phyloP scores from a whole-genome alignment of 192 early-diverging fungal species.

The Neocallimastix lanati region DNA sequence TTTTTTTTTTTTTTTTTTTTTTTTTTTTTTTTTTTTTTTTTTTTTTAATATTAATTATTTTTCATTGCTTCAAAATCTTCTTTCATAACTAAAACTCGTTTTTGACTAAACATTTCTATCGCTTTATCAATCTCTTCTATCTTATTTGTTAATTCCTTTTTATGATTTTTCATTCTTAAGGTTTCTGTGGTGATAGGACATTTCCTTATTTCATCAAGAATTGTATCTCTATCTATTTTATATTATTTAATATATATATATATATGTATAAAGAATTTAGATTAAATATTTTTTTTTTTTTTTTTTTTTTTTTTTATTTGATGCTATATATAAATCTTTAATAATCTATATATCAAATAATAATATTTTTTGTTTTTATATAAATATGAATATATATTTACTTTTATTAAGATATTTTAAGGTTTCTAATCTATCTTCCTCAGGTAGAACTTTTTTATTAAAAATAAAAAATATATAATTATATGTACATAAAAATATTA shows the following conservation, averaged over 20 bases:
- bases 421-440: neutral
- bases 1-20: no score
- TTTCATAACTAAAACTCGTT: neutral
- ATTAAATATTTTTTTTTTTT: no score
- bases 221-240: neutral
- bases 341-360: no score
- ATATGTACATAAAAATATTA: no score
- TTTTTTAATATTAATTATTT: neutral
- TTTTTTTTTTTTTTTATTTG: no score
- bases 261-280: no score
- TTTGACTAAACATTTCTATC: neutral
- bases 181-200: neutral
- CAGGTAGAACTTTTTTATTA: neutral
- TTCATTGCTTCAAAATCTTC: neutral
- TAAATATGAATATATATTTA: neutral
- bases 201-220: neutral
- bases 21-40: no score
- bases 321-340: no score
- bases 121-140: neutral
- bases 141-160: neutral
- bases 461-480: no score
- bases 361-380: no score
- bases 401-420: neutral
- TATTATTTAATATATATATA: no score
- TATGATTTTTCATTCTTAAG: neutral